A percentile compares a stretch with the other conserved stretches of the same genome.
phyloP scores from a whole-genome alignment of 371 early-diverging fungal genomes.

The Paraphysoderma sedebokerense region DNA sequence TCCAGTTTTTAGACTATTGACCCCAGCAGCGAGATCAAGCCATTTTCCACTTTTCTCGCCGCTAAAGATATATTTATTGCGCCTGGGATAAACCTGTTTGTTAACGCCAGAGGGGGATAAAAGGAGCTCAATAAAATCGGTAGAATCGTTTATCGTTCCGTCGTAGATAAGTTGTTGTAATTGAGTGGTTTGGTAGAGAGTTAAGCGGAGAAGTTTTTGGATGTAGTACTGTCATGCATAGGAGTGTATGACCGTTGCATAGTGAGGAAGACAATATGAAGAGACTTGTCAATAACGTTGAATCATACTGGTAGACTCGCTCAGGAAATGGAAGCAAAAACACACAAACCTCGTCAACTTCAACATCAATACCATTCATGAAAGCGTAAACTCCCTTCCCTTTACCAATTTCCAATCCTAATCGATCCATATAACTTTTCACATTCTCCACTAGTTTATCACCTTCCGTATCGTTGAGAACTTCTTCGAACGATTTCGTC shows the following conservation, averaged over 20 bases:
- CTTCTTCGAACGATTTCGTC: too few species aligned
- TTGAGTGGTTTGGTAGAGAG: too few species aligned
- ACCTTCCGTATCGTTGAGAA: too few species aligned
- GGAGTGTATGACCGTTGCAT: not conserved
- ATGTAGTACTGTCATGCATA: too few species aligned
- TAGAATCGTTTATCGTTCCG: constrained; percentile 25
- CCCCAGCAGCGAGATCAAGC: constrained; percentile 12
- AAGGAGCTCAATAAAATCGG: constrained; percentile 45
- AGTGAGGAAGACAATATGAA: not conserved
- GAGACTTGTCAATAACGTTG: too few species aligned
- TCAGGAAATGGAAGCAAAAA: not conserved
- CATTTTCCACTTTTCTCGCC: constrained; percentile 36
- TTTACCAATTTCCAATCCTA: too few species aligned
- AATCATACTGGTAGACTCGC: not conserved
- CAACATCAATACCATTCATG: too few species aligned
- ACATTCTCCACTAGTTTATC: too few species aligned
- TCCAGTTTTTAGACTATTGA: not conserved
- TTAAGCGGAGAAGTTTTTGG: not conserved
- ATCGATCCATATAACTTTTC: too few species aligned
- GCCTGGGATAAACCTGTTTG: constrained; percentile 30
- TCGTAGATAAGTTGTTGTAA: constrained; percentile 14
- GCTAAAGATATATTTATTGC: constrained; percentile 43
- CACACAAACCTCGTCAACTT: not conserved
- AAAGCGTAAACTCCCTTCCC: too few species aligned
- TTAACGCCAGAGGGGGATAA: constrained; percentile 34